phyloP scores from a whole-genome alignment of 1,284 basidiomycete genomes.

The Sphagnurus paluster region DNA sequence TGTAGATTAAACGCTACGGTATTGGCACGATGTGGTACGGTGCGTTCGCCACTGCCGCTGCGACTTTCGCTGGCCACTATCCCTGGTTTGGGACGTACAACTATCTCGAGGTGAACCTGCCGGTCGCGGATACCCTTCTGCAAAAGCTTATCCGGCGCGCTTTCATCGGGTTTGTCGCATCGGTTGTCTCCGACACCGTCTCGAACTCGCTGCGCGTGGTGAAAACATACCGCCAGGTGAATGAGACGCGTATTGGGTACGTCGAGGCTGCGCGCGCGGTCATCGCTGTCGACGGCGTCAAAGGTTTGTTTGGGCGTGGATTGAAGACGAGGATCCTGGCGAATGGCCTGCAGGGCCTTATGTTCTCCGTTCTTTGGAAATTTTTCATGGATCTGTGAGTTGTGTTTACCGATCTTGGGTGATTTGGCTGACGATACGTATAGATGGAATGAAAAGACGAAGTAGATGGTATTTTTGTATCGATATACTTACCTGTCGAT shows the following conservation, averaged over 20 bases:
- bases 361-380: conserved; percentile 87
- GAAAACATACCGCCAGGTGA: conserved; percentile 90
- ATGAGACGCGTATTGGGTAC: conserved; percentile 78
- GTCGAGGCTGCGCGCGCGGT: conserved; percentile 66
- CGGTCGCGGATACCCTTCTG: conserved; percentile 50
- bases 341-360: conserved; percentile 84
- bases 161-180: conserved; percentile 84
- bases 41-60: conserved; percentile 84
- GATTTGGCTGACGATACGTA: not conserved
- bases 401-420: not conserved
- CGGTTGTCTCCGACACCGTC: conserved; percentile 77
- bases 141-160: conserved; percentile 75
- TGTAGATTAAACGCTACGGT: conserved; percentile 71
- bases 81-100: conserved; percentile 88
- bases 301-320: conserved; percentile 77
- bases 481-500: no score
- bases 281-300: conserved; percentile 62
- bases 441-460: conserved; percentile 20
- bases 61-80: conserved; percentile 91
- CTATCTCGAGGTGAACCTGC: conserved; percentile 66
- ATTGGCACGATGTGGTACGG: conserved; percentile 84
- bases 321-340: conserved; percentile 81
- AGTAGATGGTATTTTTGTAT: no score
- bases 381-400: conserved; percentile 81
- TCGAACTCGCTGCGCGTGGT: conserved; percentile 89